A percentile compares a stretch with the other conserved stretches of the same genome.
These are phyloP conservation scores for Melanogaster broomeanus DNA, from an alignment of 768 basidiomycete species.

Conservation along the genomic window DNA sequence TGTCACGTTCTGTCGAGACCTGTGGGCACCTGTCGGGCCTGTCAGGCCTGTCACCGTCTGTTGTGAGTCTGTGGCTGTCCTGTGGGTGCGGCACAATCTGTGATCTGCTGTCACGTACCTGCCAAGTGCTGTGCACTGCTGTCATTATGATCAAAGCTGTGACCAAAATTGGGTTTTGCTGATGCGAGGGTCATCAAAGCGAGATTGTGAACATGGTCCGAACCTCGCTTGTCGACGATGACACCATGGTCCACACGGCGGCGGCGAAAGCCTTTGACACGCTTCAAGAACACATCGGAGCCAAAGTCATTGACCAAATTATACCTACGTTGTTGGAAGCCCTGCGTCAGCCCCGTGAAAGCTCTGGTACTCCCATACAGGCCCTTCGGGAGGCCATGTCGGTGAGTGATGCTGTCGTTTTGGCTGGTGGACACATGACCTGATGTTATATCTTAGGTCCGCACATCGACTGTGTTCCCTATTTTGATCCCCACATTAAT, in stretches of 20 bases:
- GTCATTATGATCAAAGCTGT: no score
- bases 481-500: slow-evolving; percentile 94
- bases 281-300: slow-evolving; percentile 89
- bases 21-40: no score
- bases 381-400: slow-evolving; percentile 94
- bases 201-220: slow-evolving; percentile 87
- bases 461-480: slow-evolving; percentile 94
- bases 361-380: slow-evolving; percentile 93
- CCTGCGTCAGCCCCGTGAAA: slow-evolving; percentile 87
- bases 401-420: slow-evolving; percentile 46
- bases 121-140: no score
- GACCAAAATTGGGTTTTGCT: no score
- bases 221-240: slow-evolving; percentile 83
- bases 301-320: slow-evolving; percentile 92
- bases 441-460: slow-evolving; percentile 57
- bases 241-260: slow-evolving; percentile 81
- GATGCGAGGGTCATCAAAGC: slow-evolving; percentile 88
- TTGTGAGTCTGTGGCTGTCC: no score
- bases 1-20: no score
- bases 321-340: slow-evolving; percentile 95
- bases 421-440: background rate
- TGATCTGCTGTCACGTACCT: no score
- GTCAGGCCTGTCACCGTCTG: no score
- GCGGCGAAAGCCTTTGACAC: slow-evolving; percentile 90
- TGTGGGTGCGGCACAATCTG: no score